Base-by-base conservation (phyloP, 108 stramenopile genomes). In the Fistulifera solaris region DNA sequence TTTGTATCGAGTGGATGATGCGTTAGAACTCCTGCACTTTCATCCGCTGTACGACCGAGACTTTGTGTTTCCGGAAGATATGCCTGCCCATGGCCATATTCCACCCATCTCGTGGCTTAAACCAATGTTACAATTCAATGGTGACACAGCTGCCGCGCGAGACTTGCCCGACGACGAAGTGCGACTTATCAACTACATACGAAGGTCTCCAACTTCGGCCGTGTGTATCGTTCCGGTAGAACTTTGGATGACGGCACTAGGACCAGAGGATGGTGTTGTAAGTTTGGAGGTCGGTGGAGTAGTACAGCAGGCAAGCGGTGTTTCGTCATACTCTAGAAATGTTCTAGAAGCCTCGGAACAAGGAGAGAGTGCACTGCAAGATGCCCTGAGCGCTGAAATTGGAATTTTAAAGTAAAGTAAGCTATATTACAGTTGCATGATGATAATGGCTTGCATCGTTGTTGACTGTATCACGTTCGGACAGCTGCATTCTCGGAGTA, bases 121-220 rank as follows among this genome's bases (percentile, higher is more conserved):
- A 24, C 57, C 81, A 1, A 78, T 81, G 65, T 53, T 87, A 0
- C 76, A 60, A 45, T 67, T 62, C 61, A 69, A 59, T 63, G 78
- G 78, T 12, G 64, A 70, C 50, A 45, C 44, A 22, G 47, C 49
- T n/a, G 57, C 70, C 53, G 68, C 69, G 8, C 53, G 65, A 38
- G 48, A 65, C 31, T 53, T 83, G 18, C 56, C 73, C 14, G 81
- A 87, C 43, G 77, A 83, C 0, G 59, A 82, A 21, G 40, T 82
- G 24, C 44, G 50, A 21, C 67, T 73, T 3, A 65, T 68, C 38
- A 79, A 83, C 45, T 83, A 77, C 54, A 77, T 79, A 46, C 71
- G 86, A 25, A 58, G 77, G 41, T 72, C 86, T 11, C 86, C 86
- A 0, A 61, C 76, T n/a, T 76, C 81, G 17, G 80, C 77, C 18